Base-by-base conservation (phyloP, 495 filamentous ascomycete genomes). In the Delitschia confertaspora region DNA sequence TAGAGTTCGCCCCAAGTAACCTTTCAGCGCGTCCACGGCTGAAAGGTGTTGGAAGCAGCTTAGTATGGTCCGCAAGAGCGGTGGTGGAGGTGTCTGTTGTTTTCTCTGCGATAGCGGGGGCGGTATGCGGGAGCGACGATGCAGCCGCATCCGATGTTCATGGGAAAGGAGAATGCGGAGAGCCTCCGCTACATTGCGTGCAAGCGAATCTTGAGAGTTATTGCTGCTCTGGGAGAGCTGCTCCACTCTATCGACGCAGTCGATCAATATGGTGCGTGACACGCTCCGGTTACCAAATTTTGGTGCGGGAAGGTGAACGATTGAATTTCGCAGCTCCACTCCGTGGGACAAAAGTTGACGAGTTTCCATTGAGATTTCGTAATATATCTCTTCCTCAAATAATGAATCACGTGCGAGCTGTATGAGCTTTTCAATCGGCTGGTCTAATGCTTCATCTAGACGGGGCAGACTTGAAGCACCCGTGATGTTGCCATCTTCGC, bases 331-430 rank as follows among this genome's bases (percentile, higher is more conserved):
- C 3, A 77, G 69, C 11, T 71, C 75, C 8, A 95, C 79, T 6
- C 78, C 73, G 17, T 78, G 75, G 30, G 72, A 73, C 7, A 76
- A 69, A 26, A 93, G 64, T 0, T 70, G 65, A 4, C 85, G 78
- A 2, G 82, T 79, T 64, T 99, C 93, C 8, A 83, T 74, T 34
- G 80, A 76, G 16, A 99, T 61, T 61, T 96, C 91, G 49, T 93
- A 79, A 70, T 87, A 93, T n/a, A 99, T 64, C 58, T 99, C 93
- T 55, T 94, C 81, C 40, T 88, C 83, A 57, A 85, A 95, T 1
- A 93, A 69, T 42, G 83, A 87, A 60, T 99, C 82, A 20, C 88
- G 79, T 8, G 88, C 85, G 51, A 86, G 79, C 13, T 80, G 71
- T 32, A 96, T 84, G 6, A 73, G 73, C 25, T 78, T 68, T 47